phyloP scores from a whole-genome alignment of 2,329 filamentous ascomycete species.

The Xylogone sp. region DNA sequence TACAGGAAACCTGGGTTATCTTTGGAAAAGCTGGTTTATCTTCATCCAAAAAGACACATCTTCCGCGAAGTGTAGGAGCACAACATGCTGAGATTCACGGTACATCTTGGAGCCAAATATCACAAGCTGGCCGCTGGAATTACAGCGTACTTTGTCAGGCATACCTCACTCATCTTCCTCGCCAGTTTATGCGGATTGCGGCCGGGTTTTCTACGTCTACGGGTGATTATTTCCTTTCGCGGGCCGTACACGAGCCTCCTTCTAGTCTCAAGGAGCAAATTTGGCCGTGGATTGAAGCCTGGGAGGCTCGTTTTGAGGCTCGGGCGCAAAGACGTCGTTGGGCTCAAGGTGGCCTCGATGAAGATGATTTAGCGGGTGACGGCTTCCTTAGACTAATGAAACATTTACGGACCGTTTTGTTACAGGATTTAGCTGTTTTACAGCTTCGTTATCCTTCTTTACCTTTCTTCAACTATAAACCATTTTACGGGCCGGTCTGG shows the following conservation, averaged over 20 bases:
- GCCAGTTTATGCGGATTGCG: neutral
- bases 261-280: neutral
- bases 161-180: conserved; percentile 3
- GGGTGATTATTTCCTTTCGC: conserved; percentile 5
- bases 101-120: conserved; percentile 2
- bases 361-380: neutral
- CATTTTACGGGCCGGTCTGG: conserved; percentile 1
- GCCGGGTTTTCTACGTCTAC: conserved; percentile 4
- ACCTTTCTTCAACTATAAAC: neutral
- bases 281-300: neutral
- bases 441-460: conserved; percentile 1
- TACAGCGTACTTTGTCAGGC: conserved; percentile 5
- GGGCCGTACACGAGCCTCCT: conserved; percentile 3
- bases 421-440: conserved; percentile 6
- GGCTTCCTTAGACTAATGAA: conserved; percentile 2
- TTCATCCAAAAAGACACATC: conserved; percentile 6
- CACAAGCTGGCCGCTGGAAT: conserved; percentile 5
- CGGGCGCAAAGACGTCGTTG: conserved; percentile 1
- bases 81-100: conserved; percentile 2
- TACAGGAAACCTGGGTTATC: neutral
- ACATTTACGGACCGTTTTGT: conserved; percentile 1
- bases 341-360: conserved; percentile 1
- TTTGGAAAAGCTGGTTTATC: neutral
- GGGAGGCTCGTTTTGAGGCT: neutral
- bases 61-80: neutral